phyloP scores from a whole-genome alignment of 305 asterid genomes.

The Fraxinus latifolia region DNA sequence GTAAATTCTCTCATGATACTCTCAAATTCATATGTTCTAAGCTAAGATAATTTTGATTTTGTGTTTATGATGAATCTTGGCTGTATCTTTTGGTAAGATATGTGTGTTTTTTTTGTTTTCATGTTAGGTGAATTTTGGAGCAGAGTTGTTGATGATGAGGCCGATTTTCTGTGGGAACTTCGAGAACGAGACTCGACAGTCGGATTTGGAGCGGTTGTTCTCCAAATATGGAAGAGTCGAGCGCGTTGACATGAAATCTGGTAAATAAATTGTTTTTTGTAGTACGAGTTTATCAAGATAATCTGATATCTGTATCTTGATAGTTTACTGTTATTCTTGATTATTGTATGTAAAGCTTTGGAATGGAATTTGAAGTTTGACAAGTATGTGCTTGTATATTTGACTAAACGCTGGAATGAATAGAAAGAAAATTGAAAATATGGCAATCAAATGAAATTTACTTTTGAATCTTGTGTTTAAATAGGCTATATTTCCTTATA shows the following conservation, averaged over 20 bases:
- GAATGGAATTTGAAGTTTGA: background rate
- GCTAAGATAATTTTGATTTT: background rate
- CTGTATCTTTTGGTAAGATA: background rate
- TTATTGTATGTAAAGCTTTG: background rate
- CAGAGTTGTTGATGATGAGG: conserved; percentile 33
- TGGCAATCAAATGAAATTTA: background rate
- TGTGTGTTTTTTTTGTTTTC: background rate
- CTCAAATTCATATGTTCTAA: background rate
- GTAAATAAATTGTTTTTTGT: conserved; percentile 23
- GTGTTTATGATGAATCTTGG: background rate
- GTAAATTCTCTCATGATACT: background rate
- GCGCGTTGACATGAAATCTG: conserved; percentile 81
- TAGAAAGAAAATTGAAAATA: background rate
- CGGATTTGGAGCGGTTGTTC: conserved; percentile 66
- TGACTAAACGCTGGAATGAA: background rate
- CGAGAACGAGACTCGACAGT: conserved; percentile 64
- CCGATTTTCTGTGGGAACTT: conserved; percentile 67
- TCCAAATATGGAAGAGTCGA: conserved; percentile 70
- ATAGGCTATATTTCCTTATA: background rate
- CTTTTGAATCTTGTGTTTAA: background rate
- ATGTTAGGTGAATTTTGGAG: background rate
- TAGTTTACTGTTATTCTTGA: background rate
- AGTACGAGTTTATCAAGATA: background rate
- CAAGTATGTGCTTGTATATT: background rate
- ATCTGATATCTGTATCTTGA: background rate